A percentile compares a stretch with the other conserved stretches of the same genome.
Evolutionary conservation across 805 yeast species (phyloP).

Genomic region (Gaillardinia entomophila): DNA sequence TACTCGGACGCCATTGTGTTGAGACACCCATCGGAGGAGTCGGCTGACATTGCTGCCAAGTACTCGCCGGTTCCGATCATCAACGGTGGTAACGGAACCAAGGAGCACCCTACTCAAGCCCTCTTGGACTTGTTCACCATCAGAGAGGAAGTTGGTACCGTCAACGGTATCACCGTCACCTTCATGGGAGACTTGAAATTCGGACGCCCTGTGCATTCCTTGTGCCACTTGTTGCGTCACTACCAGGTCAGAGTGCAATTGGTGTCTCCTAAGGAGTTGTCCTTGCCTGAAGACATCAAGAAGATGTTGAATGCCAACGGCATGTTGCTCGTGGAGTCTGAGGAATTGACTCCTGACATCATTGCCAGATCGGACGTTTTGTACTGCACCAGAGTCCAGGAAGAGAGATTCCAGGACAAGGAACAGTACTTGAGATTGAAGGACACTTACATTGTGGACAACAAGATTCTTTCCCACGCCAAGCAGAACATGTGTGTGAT

Average conservation of each 20-base stretch:
- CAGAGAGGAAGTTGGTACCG: conserved; percentile 98
- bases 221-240: conserved; percentile 82
- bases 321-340: conserved; percentile 69
- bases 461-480: conserved; percentile 83
- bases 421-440: conserved; percentile 81
- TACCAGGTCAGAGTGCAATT: conserved; percentile 91
- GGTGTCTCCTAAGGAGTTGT: conserved; percentile 84
- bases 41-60: conserved; percentile 92
- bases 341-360: conserved; percentile 74
- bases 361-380: conserved; percentile 88
- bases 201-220: conserved; percentile 98
- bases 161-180: conserved; percentile 94
- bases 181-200: conserved; percentile 98
- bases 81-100: conserved; percentile 96
- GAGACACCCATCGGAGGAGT: conserved; percentile 91
- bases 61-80: conserved; percentile 95
- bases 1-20: conserved; percentile 95
- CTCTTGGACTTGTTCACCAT: conserved; percentile 95
- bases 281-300: conserved; percentile 71
- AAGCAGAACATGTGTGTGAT: conserved; percentile 97
- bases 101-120: conserved; percentile 99
- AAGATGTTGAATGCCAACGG: conserved; percentile 60
- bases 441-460: conserved; percentile 89
- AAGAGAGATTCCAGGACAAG: conserved; percentile 81
- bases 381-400: conserved; percentile 97